Conservation (phyloP, 768 basidiomycete genomes). For the Pisolithus tinctorius region DNA sequence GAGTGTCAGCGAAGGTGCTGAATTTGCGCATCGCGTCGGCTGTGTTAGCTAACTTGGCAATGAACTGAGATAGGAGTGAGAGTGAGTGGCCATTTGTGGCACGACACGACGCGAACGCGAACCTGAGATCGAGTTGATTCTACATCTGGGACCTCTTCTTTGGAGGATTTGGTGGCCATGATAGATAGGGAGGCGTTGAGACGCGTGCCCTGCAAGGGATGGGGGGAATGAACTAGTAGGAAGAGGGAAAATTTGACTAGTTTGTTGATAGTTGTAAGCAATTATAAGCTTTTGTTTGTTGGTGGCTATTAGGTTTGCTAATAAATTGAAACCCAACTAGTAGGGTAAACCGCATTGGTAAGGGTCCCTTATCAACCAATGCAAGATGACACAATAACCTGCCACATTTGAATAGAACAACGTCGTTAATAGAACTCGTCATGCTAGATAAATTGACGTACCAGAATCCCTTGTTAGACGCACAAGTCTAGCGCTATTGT, state of each 20-base stretch:
- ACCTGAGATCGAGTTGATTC: constrained; percentile 27
- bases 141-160: constrained; percentile 20
- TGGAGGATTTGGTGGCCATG: constrained; percentile 22
- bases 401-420: neutral
- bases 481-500: no score
- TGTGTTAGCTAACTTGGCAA: constrained; percentile 45
- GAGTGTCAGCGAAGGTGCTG: constrained; percentile 53
- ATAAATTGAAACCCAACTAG: constrained; percentile 32
- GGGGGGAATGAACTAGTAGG: constrained; percentile 23
- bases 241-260: constrained; percentile 34
- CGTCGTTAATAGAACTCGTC: neutral
- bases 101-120: constrained; percentile 9
- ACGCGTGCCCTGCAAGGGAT: constrained; percentile 20
- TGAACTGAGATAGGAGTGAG: constrained; percentile 38
- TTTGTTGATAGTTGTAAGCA: constrained; percentile 30
- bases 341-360: constrained; percentile 19
- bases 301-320: constrained; percentile 30
- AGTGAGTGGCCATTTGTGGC: neutral
- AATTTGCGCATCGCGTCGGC: constrained; percentile 60
- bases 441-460: neutral
- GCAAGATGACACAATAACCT: neutral
- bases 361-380: constrained; percentile 10
- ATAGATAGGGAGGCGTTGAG: constrained; percentile 5
- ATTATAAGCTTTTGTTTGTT: constrained; percentile 36
- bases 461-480: no score